phyloP scores from a whole-genome alignment of 169 alveolate species.

The Amoebophrya sp. region DNA sequence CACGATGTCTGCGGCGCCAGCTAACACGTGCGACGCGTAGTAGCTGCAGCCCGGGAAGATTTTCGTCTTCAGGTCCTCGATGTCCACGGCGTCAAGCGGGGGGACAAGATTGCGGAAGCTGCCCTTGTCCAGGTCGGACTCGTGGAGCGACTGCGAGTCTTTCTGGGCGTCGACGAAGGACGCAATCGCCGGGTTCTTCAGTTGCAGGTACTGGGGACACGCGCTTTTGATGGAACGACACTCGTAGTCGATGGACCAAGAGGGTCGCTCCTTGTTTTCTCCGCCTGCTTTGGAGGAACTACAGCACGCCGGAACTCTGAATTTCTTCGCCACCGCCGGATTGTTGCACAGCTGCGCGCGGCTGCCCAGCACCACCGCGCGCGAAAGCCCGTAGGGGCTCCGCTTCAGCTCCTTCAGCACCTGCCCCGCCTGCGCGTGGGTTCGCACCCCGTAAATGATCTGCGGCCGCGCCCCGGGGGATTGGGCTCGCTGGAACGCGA shows the following conservation, averaged over 20 bases:
- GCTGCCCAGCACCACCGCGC: background rate
- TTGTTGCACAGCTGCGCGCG: background rate
- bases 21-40: background rate
- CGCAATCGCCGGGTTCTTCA: background rate
- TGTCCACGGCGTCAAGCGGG: background rate
- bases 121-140: background rate
- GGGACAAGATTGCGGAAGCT: no score
- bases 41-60: background rate
- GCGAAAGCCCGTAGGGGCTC: background rate
- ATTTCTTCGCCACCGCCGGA: background rate
- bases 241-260: background rate
- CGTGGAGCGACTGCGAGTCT: background rate
- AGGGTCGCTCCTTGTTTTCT: no score
- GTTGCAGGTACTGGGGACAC: background rate
- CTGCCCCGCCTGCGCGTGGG: background rate
- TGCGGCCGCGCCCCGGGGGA: background rate
- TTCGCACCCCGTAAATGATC: background rate
- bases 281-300: no score
- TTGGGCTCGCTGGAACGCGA: slow-evolving; percentile 39
- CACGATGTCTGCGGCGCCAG: background rate
- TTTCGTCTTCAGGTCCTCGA: background rate
- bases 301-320: background rate
- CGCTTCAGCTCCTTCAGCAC: background rate
- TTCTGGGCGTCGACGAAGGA: background rate
- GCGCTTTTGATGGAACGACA: background rate